A percentile compares a stretch with the other conserved stretches of the same genome.
Conservation (phyloP, 306 rosid genomes). For the Senna siamea region DNA sequence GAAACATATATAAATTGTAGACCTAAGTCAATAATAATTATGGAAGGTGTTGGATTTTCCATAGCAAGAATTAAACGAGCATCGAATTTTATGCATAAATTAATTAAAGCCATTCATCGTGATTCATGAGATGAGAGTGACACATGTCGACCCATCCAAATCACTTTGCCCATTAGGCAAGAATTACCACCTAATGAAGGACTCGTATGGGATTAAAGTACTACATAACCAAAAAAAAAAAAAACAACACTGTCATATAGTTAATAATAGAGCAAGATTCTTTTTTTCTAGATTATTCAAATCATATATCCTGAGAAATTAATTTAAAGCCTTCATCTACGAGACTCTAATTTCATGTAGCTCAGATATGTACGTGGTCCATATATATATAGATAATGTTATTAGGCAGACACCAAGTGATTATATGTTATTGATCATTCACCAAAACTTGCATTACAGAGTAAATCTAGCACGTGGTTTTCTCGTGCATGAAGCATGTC, state of each 20-base stretch:
- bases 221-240: too few species aligned
- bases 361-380: neutral
- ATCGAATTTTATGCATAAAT: neutral
- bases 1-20: too few species aligned
- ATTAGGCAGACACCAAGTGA: too few species aligned
- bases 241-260: too few species aligned
- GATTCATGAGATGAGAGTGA: neutral
- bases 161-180: neutral
- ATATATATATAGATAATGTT: too few species aligned
- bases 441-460: neutral
- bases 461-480: neutral
- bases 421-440: too few species aligned
- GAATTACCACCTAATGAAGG: neutral
- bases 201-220: too few species aligned
- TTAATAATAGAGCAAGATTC: too few species aligned
- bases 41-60: conserved; percentile 11
- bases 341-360: neutral
- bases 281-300: too few species aligned
- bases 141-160: neutral
- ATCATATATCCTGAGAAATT: too few species aligned
- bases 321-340: too few species aligned
- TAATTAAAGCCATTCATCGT: too few species aligned
- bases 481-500: neutral
- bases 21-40: conserved; percentile 7
- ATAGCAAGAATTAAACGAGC: neutral